phyloP scores from a whole-genome alignment of 768 basidiomycete genomes.

The Artomyces pyxidatus region DNA sequence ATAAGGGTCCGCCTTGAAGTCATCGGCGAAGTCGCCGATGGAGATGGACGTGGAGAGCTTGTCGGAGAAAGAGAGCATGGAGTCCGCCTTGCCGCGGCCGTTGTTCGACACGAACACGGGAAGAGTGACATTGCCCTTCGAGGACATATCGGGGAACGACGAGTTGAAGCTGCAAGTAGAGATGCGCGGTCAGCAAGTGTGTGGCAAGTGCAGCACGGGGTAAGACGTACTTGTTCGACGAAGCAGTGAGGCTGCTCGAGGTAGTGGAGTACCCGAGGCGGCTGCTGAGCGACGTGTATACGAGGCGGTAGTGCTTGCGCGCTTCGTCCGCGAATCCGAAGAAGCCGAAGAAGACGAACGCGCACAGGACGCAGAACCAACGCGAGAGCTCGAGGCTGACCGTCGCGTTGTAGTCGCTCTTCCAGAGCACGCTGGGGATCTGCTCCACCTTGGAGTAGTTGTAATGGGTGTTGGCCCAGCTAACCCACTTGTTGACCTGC shows the following conservation, averaged over 20 bases:
- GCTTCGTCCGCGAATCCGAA: constrained; percentile 49
- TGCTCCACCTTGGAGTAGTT: constrained; percentile 34
- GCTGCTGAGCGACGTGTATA: constrained; percentile 20
- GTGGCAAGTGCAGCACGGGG: background rate
- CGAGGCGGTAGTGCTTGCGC: constrained; percentile 28
- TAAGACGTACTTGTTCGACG: constrained; percentile 5
- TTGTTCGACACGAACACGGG: constrained; percentile 1
- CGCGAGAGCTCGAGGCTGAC: constrained; percentile 27
- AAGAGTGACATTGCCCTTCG: constrained; percentile 1
- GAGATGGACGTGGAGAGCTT: constrained; percentile 12
- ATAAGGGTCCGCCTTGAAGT: constrained; percentile 3
- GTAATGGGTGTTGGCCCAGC: constrained; percentile 44
- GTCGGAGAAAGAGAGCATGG: constrained; percentile 1
- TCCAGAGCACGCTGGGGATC: constrained; percentile 32
- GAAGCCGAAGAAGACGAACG: constrained; percentile 41
- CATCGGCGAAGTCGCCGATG: background rate
- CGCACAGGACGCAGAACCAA: constrained; percentile 32
- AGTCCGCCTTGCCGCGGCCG: constrained; percentile 1
- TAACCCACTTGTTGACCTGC: constrained; percentile 30
- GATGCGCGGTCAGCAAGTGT: background rate
- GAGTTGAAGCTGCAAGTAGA: background rate
- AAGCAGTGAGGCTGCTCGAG: constrained; percentile 1
- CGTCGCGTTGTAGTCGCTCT: constrained; percentile 4
- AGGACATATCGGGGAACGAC: constrained; percentile 4
- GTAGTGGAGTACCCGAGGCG: constrained; percentile 18